Conservation (phyloP, 2,329 filamentous ascomycete genomes). For the Plectosphaerella plurivora region DNA sequence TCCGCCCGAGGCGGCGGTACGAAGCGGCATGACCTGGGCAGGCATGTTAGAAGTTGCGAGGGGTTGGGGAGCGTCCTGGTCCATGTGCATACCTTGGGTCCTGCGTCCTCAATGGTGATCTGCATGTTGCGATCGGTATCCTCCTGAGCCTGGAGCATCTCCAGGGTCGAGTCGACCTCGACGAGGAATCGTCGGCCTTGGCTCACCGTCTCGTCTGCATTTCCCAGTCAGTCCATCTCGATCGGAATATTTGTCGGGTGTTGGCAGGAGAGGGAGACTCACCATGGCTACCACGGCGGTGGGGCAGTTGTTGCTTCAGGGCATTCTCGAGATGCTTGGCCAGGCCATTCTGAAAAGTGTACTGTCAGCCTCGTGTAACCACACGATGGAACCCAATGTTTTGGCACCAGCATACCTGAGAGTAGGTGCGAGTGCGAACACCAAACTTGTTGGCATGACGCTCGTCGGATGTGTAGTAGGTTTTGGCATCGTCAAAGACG, state of each 20-base stretch:
- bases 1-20: conserved; percentile 81
- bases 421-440: conserved; percentile 50
- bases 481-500: conserved; percentile 53
- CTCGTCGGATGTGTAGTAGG: conserved; percentile 54
- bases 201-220: conserved; percentile 60
- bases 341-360: conserved; percentile 41
- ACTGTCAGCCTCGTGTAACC: neutral
- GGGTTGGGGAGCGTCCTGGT: neutral
- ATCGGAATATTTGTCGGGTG: neutral
- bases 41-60: conserved; percentile 5
- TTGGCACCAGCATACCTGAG: conserved; percentile 36
- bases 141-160: conserved; percentile 75
- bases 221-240: neutral
- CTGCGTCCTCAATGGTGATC: conserved; percentile 94
- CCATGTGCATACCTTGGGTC: conserved; percentile 67
- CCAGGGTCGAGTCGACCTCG: conserved; percentile 77
- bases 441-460: conserved; percentile 46
- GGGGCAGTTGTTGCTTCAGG: conserved; percentile 40
- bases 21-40: conserved; percentile 72
- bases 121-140: conserved; percentile 94
- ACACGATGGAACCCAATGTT: neutral
- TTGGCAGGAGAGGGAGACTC: conserved; percentile 15
- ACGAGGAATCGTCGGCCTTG: conserved; percentile 76
- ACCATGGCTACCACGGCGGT: conserved; percentile 57
- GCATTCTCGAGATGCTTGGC: conserved; percentile 49